Evolutionary conservation across 2,329 filamentous ascomycete genomes (phyloP), one percentile per base, ranked within the genome.

Genomic region (Fusarium tuaranense): DNA sequence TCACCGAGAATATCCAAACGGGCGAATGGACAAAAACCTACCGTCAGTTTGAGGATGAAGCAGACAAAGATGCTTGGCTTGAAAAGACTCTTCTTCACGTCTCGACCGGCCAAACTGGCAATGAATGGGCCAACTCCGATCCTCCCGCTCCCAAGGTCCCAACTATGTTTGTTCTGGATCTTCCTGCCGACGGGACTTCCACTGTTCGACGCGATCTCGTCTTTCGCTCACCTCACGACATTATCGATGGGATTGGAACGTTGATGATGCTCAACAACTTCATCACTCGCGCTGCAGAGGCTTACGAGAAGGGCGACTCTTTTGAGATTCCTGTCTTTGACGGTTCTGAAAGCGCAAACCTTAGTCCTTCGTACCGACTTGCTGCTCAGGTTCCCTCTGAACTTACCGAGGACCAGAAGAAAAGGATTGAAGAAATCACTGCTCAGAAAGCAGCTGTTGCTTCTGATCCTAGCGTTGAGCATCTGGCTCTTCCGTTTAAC

Each of bases 201-300:
- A 9, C 0, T 1, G 1, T 32, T 10, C 78, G 75, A 0, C 78
- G 79, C 2, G 83, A 85, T 38, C 67, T 84, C 0, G 72, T 85
- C 6, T 74, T 85, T 18, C 80, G 83, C 1, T 82, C 81, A 2
- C 82, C 81, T 1, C 83, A 85, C 60, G 82, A 84, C 13, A 80
- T 84, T n/a, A 81, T 85, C 7, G 84, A 85, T 36, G 83, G 84
- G 0, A 81, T 85, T 3, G 84, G 83, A 7, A 82, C 82, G 2
- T 77, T 85, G 5, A 77, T 78, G 4, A 71, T 84, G 3, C 69
- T 84, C 30, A 77, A 83, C 62, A 81, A 79, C n/a, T 71, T 82
- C 3, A 59, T 81, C 8, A 14, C 36, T 4, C 73, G 78, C 39
- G 77, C 79, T 1, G 68, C 79, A 0, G 57, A 78, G 5, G 78